These are phyloP conservation scores for Wickerhamomyces sp. DNA, from an alignment of 1,139 yeast species.

Conservation along the genomic window DNA sequence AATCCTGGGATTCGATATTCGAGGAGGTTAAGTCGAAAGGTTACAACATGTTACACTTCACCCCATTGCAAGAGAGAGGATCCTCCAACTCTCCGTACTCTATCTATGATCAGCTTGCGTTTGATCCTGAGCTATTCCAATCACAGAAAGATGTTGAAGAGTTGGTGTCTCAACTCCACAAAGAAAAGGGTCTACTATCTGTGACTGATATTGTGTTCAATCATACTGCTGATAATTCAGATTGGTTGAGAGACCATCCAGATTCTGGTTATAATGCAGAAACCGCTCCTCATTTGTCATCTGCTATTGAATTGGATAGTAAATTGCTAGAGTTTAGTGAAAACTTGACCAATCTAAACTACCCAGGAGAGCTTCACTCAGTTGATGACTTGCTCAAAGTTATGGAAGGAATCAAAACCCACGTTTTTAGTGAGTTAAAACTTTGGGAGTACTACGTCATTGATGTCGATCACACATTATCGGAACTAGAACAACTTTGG, in stretches of 20 bases:
- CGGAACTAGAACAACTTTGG: conserved; percentile 22
- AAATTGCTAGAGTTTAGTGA: conserved; percentile 60
- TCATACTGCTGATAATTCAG: conserved; percentile 89
- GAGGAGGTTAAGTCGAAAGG: conserved; percentile 62
- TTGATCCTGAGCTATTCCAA: conserved; percentile 64
- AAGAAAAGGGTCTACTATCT: conserved; percentile 58
- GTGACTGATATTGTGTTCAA: conserved; percentile 92
- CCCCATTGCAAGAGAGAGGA: conserved; percentile 89
- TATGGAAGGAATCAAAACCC: conserved; percentile 59
- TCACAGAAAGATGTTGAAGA: conserved; percentile 40
- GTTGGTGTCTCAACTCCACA: conserved; percentile 45
- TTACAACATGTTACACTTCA: conserved; percentile 93
- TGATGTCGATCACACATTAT: conserved; percentile 39
- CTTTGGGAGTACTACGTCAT: conserved; percentile 89
- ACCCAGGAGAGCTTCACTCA: conserved; percentile 48
- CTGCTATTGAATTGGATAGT: conserved; percentile 82
- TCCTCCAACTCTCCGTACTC: conserved; percentile 90
- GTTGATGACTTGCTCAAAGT: conserved; percentile 52
- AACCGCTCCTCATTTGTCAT: conserved; percentile 82
- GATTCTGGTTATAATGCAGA: conserved; percentile 82
- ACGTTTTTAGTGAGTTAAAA: conserved; percentile 61
- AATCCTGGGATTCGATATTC: conserved; percentile 65
- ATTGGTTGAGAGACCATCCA: conserved; percentile 81
- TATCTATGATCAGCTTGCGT: conserved; percentile 75
- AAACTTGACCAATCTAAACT: conserved; percentile 47